Percentiles rank a stretch among this genome's conserved stretches.
phyloP scores from a whole-genome alignment of 805 yeast genomes.

The Yarrowia sp. region DNA sequence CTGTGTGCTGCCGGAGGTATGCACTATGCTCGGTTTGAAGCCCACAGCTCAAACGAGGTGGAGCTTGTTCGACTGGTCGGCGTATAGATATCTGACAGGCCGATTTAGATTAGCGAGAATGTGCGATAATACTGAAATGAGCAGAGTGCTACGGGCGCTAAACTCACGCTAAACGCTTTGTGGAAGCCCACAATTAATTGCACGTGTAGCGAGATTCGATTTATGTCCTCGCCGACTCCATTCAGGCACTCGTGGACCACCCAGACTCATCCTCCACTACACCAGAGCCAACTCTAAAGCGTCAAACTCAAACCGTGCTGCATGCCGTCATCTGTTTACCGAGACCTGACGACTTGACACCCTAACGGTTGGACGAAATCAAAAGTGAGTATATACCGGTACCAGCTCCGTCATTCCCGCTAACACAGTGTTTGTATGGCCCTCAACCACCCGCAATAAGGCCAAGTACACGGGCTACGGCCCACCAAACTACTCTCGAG shows the following conservation, averaged over 20 bases:
- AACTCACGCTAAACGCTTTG: too few relatives aligned
- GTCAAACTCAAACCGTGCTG: slow-evolving; percentile 9
- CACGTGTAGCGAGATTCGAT: neutral
- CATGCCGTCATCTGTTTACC: slow-evolving; percentile 3
- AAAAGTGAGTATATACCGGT: neutral
- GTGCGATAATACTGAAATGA: neutral
- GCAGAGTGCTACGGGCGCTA: too few relatives aligned
- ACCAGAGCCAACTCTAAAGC: slow-evolving; percentile 3
- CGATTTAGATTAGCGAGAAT: slow-evolving; percentile 7
- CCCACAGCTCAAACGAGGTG: too few relatives aligned
- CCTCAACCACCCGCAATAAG: slow-evolving; percentile 21
- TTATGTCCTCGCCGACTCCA: neutral
- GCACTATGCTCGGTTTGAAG: too few relatives aligned
- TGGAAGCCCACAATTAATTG: neutral
- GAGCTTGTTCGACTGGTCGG: neutral
- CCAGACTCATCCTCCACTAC: neutral
- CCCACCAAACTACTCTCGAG: slow-evolving; percentile 21
- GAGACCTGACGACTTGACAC: neutral
- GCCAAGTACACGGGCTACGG: slow-evolving; percentile 20
- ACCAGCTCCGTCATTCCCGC: neutral
- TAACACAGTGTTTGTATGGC: slow-evolving; percentile 26
- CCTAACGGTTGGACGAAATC: neutral
- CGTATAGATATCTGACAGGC: neutral
- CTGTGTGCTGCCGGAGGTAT: too few relatives aligned
- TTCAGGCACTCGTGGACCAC: neutral